Evolutionary conservation across 2,329 filamentous ascomycete species (phyloP).

Genomic region (Neofusicoccum cordaticola): DNA sequence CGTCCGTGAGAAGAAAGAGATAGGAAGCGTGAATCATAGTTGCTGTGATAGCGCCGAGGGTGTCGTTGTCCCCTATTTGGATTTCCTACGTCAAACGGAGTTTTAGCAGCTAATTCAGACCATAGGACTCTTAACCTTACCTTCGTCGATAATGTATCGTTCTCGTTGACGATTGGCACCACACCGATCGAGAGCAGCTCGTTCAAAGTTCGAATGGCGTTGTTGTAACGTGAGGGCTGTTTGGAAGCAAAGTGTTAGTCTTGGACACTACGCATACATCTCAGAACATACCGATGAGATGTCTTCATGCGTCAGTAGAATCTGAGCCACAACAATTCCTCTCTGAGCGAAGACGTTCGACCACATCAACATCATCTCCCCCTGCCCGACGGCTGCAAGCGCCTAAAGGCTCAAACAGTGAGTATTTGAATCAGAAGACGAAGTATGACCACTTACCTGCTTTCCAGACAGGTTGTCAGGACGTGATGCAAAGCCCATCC

Average conservation of each 20-base stretch:
- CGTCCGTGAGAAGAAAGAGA: neutral
- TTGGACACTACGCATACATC: neutral
- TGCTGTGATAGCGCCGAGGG: neutral
- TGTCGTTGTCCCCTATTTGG: neutral
- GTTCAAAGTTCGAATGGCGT: neutral
- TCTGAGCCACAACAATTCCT: neutral
- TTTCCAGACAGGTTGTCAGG: neutral
- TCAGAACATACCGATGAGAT: neutral
- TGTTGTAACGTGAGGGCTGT: neutral
- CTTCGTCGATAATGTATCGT: neutral
- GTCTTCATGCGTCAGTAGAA: neutral
- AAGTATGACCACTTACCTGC: neutral
- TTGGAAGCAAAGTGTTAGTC: neutral
- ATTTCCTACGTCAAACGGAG: neutral
- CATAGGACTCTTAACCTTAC: neutral
- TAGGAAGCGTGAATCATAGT: neutral
- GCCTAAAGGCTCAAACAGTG: neutral
- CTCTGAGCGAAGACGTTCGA: neutral
- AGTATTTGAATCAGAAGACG: neutral
- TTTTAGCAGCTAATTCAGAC: neutral
- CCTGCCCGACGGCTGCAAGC: neutral
- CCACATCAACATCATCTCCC: conserved; percentile 1
- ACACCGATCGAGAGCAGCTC: neutral
- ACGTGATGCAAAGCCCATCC: neutral
- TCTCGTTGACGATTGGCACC: neutral